Evolutionary conservation across 2,329 filamentous ascomycete species (phyloP).

Genomic region (Penicillium sp.): DNA sequence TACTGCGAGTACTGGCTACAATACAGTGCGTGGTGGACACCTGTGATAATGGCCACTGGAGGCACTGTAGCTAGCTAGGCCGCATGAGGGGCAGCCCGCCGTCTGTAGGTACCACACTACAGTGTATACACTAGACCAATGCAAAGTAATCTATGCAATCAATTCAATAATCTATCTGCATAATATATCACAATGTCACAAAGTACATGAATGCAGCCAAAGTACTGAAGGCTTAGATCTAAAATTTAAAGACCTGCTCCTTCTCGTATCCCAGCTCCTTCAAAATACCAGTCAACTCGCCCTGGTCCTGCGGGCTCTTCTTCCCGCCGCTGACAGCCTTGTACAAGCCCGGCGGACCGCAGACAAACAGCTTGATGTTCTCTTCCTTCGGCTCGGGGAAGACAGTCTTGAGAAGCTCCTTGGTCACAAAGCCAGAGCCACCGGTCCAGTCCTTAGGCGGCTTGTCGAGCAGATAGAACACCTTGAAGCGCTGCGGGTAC

Average conservation of each 20-base stretch:
- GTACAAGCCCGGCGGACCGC: constrained; percentile 88
- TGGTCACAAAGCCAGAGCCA: constrained; percentile 75
- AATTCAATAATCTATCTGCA: background rate
- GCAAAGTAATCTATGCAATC: too few relatives aligned
- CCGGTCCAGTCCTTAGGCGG: constrained; percentile 73
- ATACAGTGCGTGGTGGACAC: too few relatives aligned
- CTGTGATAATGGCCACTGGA: too few relatives aligned
- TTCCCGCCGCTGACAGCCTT: constrained; percentile 87
- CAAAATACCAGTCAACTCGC: constrained; percentile 76
- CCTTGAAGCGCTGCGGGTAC: constrained; percentile 90
- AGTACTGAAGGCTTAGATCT: constrained; percentile 27
- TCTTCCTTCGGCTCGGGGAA: constrained; percentile 86
- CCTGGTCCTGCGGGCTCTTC: constrained; percentile 90
- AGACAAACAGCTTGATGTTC: constrained; percentile 96
- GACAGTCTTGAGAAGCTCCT: constrained; percentile 92
- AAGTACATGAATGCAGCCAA: too few relatives aligned
- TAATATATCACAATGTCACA: too few relatives aligned
- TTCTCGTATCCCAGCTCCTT: constrained; percentile 78
- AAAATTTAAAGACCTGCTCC: constrained; percentile 98
- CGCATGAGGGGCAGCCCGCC: too few relatives aligned
- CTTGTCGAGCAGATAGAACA: constrained; percentile 90
- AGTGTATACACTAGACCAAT: too few relatives aligned
- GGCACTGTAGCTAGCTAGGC: too few relatives aligned
- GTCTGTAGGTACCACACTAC: too few relatives aligned
- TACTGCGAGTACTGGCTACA: too few relatives aligned